Conservation (phyloP, 257 asterid species). For the Lycium barbarum region DNA sequence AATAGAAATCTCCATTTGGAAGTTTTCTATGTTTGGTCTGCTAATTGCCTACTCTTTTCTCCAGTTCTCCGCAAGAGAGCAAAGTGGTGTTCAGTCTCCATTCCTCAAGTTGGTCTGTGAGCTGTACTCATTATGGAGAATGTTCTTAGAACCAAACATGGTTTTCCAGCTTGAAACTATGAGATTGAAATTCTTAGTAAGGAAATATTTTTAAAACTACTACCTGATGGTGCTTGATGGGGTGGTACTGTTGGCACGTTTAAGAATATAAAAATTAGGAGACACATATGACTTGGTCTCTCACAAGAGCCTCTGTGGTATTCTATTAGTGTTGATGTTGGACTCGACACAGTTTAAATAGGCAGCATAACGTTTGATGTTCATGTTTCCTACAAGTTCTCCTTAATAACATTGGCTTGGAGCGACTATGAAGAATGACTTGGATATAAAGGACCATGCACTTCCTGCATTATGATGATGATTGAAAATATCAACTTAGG, state of each 20-base stretch:
- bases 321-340: background rate
- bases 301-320: background rate
- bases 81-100: constrained; percentile 1
- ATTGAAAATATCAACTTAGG: constrained; percentile 13
- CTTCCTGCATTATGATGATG: background rate
- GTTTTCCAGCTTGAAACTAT: background rate
- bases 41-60: constrained; percentile 1
- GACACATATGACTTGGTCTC: constrained; percentile 8
- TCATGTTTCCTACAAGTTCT: constrained; percentile 20
- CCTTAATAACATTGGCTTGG: constrained; percentile 9
- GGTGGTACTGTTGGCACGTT: background rate
- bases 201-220: background rate
- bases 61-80: constrained; percentile 14
- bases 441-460: background rate
- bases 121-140: constrained; percentile 6
- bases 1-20: background rate
- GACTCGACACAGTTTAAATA: background rate
- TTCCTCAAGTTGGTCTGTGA: constrained; percentile 16
- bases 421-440: background rate
- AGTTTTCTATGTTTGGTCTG: background rate
- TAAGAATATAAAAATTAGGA: constrained; percentile 1
- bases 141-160: background rate
- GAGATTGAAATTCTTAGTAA: background rate
- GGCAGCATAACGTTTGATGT: background rate
- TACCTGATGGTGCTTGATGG: background rate